Conservation (phyloP, 768 basidiomycete species). For the Tricholoma hemisulphureum region DNA sequence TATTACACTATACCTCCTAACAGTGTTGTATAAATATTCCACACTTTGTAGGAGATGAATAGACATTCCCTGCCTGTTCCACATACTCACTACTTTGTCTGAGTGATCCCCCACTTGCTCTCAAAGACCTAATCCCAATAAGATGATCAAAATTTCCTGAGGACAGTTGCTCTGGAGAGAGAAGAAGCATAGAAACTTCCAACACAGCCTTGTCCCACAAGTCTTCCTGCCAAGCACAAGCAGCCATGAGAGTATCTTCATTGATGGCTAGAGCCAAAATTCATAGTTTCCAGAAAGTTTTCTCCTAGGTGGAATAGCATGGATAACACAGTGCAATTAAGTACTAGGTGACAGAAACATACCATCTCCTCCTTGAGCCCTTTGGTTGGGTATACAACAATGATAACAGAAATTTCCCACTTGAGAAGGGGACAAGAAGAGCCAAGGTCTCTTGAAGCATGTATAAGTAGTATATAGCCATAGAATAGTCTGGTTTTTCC, state of each 20-base stretch:
- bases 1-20: too few species aligned
- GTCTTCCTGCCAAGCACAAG: too few species aligned
- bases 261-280: conserved; percentile 22
- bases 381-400: conserved; percentile 23
- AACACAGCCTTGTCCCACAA: conserved; percentile 15
- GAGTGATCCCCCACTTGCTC: too few species aligned
- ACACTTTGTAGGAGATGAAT: too few species aligned
- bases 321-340: not conserved
- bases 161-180: too few species aligned
- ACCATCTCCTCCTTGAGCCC: conserved; percentile 26
- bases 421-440: conserved; percentile 11
- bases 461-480: too few species aligned
- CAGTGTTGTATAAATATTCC: too few species aligned
- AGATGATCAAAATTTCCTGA: too few species aligned
- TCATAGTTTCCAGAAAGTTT: conserved; percentile 9
- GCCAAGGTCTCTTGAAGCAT: too few species aligned
- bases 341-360: not conserved
- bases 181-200: conserved; percentile 16
- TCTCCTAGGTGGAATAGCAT: not conserved
- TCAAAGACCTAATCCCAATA: too few species aligned
- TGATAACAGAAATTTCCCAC: conserved; percentile 13
- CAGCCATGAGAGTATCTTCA: conserved; percentile 13
- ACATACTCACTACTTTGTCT: too few species aligned
- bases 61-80: too few species aligned
- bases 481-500: conserved; percentile 23